A percentile compares a stretch with the other conserved stretches of the same genome.
phyloP scores from a whole-genome alignment of 345 rosid species.

The Gossypium thurberi region DNA sequence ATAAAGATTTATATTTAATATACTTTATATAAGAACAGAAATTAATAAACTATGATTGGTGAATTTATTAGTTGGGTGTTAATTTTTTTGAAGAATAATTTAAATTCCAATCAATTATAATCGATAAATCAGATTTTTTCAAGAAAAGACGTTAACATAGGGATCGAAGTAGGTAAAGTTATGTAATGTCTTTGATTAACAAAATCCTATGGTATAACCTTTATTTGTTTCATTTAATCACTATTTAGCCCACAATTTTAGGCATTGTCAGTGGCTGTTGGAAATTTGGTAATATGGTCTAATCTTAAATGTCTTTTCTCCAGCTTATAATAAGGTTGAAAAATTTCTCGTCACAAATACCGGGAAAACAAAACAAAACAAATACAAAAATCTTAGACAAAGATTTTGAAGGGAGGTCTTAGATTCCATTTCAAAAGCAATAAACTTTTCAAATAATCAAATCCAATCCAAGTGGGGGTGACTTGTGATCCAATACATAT shows the following conservation, averaged over 20 bases:
- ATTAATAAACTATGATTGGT: too few species aligned
- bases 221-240: neutral
- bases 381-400: neutral
- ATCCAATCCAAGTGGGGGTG: neutral
- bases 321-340: neutral
- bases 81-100: too few species aligned
- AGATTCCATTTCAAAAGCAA: conserved; percentile 6
- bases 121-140: too few species aligned
- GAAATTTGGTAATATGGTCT: neutral
- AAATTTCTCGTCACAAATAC: neutral
- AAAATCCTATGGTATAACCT: neutral
- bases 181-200: too few species aligned
- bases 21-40: too few species aligned
- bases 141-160: too few species aligned
- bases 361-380: neutral
- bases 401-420: conserved; percentile 1
- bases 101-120: too few species aligned
- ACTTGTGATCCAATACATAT: neutral
- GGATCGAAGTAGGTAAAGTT: too few species aligned
- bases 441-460: neutral
- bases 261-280: neutral
- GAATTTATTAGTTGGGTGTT: too few species aligned
- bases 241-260: conserved; percentile 4
- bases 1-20: too few species aligned
- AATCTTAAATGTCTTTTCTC: conserved; percentile 7